Evolutionary conservation across 2,329 filamentous ascomycete genomes (phyloP), one percentile per base, ranked within the genome.

Genomic region (Fusarium staphyleae): DNA sequence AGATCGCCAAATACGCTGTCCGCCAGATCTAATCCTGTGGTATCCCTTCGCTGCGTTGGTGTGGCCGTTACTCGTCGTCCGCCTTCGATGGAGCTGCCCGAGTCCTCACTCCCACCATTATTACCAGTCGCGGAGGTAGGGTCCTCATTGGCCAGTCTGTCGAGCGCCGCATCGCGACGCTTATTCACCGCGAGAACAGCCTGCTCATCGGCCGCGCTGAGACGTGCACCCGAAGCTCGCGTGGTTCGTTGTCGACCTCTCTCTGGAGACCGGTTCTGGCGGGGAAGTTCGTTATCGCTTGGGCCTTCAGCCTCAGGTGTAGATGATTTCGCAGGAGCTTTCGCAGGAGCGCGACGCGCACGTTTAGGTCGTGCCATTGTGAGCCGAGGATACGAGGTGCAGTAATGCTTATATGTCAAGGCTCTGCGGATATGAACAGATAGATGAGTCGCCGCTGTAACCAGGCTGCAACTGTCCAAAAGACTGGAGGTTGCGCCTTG

Each of bases 1-100:
- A 80, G 66, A 43, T 76, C 71, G 11, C 76, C 77, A 66, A 83
- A 82, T 19, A 80, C 69, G 28, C 77, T 75, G 50, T 81, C 80
- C 35, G 73, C 74, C 44, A 79, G 59, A 54, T 83, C 80, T 26
- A 82, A 55, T 5, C 80, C 81, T 1, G 78, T 80, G 3, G 72
- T 75, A 41, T 82, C 77, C 11, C 74, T 69, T 15, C 71, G 69
- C 45, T 67, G 66, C n/a, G 62, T 67, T 11, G 74, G 70, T 13
- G 72, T 75, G 12, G 63, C 66, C 22, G 68, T 65, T 8, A 68
- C 71, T 39, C 71, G 72, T 19, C 76, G 71, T 11, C 77, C 74
- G 32, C 71, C 55, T 55, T 77, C 75, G 13, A 75, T 64, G 6
- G 72, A 72, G 53, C 68, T 69, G 16, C 66, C 66, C 2, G 70